Evolutionary conservation across 306 rosid genomes (phyloP).

Genomic region (Nissolia schottii): DNA sequence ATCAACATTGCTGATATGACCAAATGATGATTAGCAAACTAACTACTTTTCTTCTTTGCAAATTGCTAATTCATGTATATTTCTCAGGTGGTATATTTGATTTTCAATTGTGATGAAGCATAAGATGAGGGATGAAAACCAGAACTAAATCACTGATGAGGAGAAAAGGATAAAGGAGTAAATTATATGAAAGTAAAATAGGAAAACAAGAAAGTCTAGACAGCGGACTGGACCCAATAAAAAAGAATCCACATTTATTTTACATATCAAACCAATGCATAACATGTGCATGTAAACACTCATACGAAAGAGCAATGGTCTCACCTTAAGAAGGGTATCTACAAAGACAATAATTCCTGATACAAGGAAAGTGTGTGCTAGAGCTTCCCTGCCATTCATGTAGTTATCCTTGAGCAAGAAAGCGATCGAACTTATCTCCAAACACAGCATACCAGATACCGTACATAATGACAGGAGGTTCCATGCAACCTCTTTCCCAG

Average conservation of each 20-base stretch:
- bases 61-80: slow-evolving; percentile 21
- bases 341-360: slow-evolving; percentile 56
- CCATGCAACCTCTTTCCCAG: slow-evolving; percentile 61
- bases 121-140: neutral
- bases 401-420: slow-evolving; percentile 63
- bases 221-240: neutral
- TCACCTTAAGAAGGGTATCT: slow-evolving; percentile 72
- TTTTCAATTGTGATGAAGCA: neutral
- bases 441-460: slow-evolving; percentile 54
- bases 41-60: neutral
- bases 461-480: slow-evolving; percentile 59
- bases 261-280: neutral
- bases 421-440: slow-evolving; percentile 66
- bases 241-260: neutral
- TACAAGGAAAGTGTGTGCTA: slow-evolving; percentile 41
- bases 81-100: neutral
- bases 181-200: neutral
- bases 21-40: neutral
- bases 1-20: neutral
- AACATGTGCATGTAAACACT: neutral
- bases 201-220: neutral
- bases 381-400: slow-evolving; percentile 50
- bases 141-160: neutral
- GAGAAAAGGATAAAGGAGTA: neutral
- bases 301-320: neutral